phyloP scores from a whole-genome alignment of 768 basidiomycete species.

The Dioszegia hungarica region DNA sequence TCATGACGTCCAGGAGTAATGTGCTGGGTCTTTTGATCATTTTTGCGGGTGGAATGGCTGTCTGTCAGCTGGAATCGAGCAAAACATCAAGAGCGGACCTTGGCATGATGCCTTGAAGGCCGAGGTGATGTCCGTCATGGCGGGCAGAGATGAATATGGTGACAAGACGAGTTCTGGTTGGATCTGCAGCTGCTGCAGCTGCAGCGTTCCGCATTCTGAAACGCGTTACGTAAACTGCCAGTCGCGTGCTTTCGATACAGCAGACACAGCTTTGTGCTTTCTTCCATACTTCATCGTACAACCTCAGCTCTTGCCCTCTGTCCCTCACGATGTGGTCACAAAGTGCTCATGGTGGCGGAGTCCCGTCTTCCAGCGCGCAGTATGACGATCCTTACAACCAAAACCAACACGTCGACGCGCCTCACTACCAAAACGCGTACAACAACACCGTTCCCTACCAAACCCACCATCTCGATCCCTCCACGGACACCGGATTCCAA shows the following conservation, averaged over 20 bases:
- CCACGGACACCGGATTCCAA: constrained; percentile 3
- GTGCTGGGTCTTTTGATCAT: constrained; percentile 67
- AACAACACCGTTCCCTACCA: not conserved
- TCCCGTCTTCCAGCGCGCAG: too few relatives aligned
- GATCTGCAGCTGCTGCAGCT: not conserved
- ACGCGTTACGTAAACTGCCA: not conserved
- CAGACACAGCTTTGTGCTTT: too few relatives aligned
- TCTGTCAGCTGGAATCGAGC: not conserved
- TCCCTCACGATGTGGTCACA: too few relatives aligned
- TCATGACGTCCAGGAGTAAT: constrained; percentile 84
- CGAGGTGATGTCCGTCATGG: constrained; percentile 23
- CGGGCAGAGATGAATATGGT: not conserved
- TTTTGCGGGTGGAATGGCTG: constrained; percentile 63
- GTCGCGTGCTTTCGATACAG: too few relatives aligned
- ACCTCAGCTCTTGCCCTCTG: too few relatives aligned
- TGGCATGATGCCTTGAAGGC: constrained; percentile 11
- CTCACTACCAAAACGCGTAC: too few relatives aligned
- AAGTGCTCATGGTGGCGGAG: too few relatives aligned
- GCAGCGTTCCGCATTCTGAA: too few relatives aligned
- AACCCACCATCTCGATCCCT: constrained; percentile 5
- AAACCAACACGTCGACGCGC: not conserved
- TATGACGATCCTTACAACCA: constrained; percentile 11
- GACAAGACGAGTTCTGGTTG: not conserved
- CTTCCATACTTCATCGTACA: not conserved
- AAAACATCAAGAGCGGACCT: constrained; percentile 27